Evolutionary conservation across 768 basidiomycete genomes (phyloP).

Genomic region (Lactarius hatsudake): DNA sequence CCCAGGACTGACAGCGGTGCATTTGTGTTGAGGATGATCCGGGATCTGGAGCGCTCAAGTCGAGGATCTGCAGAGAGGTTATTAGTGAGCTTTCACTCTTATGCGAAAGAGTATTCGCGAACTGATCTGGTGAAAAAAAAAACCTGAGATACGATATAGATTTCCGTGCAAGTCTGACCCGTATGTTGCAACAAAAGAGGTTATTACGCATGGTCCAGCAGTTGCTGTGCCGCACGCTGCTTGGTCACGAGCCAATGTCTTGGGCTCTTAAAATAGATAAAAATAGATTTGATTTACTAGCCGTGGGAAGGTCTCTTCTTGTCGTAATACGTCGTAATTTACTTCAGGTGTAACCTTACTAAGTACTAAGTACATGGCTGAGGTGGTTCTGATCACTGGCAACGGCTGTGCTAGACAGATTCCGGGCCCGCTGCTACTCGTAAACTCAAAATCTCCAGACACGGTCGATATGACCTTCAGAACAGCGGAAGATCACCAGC

Average conservation of each 20-base stretch:
- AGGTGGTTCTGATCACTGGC: neutral
- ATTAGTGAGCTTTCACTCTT: conserved; percentile 51
- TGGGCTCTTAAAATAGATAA: no score
- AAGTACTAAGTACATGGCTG: neutral
- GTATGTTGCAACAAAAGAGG: no score
- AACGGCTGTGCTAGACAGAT: no score
- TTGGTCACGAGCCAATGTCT: no score
- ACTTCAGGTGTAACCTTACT: no score
- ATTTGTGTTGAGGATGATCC: conserved; percentile 74
- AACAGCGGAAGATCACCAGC: neutral
- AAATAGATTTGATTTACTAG: no score
- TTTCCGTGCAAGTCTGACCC: conserved; percentile 9
- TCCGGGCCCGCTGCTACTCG: no score
- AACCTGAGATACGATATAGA: conserved; percentile 43
- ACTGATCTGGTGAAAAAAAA: conserved; percentile 31
- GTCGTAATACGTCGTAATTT: no score
- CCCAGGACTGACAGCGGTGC: conserved; percentile 59
- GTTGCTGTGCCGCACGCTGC: no score
- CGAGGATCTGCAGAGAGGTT: conserved; percentile 60
- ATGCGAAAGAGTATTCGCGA: conserved; percentile 2
- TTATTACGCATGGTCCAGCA: no score
- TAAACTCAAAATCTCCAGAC: neutral
- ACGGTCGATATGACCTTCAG: neutral
- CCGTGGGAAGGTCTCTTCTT: no score
- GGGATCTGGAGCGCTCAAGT: conserved; percentile 51